phyloP scores from a whole-genome alignment of 331 rosid genomes.

The Rhamnella rubrinervis region DNA sequence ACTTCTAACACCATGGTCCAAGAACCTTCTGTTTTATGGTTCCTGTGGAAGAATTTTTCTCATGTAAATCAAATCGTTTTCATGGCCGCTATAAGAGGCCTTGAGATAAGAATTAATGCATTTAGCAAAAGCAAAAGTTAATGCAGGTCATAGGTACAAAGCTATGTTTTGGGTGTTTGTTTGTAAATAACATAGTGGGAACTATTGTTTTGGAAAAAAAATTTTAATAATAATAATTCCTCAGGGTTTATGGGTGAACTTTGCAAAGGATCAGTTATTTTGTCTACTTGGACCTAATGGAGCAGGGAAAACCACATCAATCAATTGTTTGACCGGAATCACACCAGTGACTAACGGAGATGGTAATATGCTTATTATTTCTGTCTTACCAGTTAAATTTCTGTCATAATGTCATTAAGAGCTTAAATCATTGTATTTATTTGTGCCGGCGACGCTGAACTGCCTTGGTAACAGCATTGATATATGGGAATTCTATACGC shows the following conservation, averaged over 20 bases:
- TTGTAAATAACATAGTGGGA: too few relatives aligned
- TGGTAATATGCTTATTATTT: conserved; percentile 43
- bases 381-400: background rate
- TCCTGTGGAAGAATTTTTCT: too few relatives aligned
- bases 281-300: conserved; percentile 96
- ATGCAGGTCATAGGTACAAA: too few relatives aligned
- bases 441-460: background rate
- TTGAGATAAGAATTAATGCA: too few relatives aligned
- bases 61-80: too few relatives aligned
- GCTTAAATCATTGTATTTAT: background rate
- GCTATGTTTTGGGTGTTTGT: too few relatives aligned
- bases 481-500: conserved; percentile 71
- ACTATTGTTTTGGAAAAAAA: too few relatives aligned
- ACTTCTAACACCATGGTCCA: too few relatives aligned
- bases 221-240: conserved; percentile 18
- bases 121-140: too few relatives aligned
- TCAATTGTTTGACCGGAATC: conserved; percentile 87
- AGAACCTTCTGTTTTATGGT: too few relatives aligned
- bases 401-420: background rate
- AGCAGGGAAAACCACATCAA: conserved; percentile 89
- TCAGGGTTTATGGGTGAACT: conserved; percentile 89
- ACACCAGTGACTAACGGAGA: conserved; percentile 83
- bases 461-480: conserved; percentile 51
- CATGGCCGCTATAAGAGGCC: too few relatives aligned
- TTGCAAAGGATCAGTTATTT: conserved; percentile 76